Percentiles rank a stretch among this genome's conserved stretches.
Conservation (phyloP, 2,329 filamentous ascomycete genomes). For the Magnaporthiopsis rhizophila region DNA sequence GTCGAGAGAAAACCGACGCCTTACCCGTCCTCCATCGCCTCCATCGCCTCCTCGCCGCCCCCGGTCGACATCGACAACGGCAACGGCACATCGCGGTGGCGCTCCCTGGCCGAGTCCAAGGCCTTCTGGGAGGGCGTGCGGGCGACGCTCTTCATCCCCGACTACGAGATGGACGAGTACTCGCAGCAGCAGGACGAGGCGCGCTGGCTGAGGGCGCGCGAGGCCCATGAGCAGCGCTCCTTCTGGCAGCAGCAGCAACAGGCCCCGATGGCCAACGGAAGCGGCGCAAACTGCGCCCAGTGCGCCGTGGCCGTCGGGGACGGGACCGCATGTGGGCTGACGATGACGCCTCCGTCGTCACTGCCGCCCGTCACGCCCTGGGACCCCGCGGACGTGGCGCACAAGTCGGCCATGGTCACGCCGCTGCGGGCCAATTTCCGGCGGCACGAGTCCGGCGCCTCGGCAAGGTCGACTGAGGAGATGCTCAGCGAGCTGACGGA, state of each 20-base stretch:
- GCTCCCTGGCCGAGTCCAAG: neutral
- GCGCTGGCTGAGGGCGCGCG: neutral
- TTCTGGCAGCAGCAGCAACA: neutral
- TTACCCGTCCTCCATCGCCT: neutral
- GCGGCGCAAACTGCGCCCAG: neutral
- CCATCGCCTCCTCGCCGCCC: too few relatives aligned
- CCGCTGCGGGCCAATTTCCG: neutral
- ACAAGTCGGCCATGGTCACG: neutral
- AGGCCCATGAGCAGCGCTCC: neutral
- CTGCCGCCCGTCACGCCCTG: neutral
- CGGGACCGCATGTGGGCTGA: neutral
- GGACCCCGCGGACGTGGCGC: neutral
- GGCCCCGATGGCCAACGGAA: too few relatives aligned
- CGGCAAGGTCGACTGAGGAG: conserved; percentile 3
- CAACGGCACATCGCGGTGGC: neutral
- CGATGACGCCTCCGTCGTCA: neutral
- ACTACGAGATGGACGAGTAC: conserved; percentile 1
- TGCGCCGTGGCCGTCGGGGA: neutral
- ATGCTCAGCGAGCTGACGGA: conserved; percentile 1
- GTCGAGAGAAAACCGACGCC: neutral
- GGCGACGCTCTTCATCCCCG: neutral
- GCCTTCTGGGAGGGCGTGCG: conserved; percentile 4
- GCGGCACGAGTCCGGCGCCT: neutral
- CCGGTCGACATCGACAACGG: too few relatives aligned
- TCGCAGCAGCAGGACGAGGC: neutral